Evolutionary conservation across 164 flowering plant genomes (phyloP).

Genomic region (Litsea cubeba): DNA sequence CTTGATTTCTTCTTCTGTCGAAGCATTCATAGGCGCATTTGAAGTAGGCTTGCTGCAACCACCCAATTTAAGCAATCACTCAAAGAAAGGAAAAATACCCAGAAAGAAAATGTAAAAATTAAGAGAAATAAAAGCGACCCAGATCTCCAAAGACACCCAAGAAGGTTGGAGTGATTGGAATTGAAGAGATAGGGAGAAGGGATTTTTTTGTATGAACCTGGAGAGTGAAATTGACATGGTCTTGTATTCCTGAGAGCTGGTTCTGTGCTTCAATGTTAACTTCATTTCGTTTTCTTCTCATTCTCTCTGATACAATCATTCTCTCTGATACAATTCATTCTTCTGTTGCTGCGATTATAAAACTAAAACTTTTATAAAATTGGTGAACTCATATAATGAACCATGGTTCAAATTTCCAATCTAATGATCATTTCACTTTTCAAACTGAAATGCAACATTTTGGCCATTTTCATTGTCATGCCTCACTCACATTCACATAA

Average conservation of each 20-base stretch:
- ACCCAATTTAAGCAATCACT: constrained; percentile 8
- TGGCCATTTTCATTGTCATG: too few relatives aligned
- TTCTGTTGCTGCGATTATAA: constrained; percentile 52
- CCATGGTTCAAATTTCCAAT: too few relatives aligned
- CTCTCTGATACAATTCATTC: constrained; percentile 68
- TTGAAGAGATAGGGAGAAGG: background rate
- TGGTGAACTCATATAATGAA: too few relatives aligned
- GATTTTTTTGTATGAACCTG: constrained; percentile 46
- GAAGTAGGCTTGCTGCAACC: constrained; percentile 87
- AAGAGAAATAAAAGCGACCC: background rate
- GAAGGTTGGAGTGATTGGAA: background rate
- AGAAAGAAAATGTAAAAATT: too few relatives aligned
- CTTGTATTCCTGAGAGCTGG: constrained; percentile 70
- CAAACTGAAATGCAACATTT: too few relatives aligned
- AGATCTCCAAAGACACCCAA: background rate
- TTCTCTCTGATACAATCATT: too few relatives aligned
- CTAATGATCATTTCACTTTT: too few relatives aligned
- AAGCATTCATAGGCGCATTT: constrained; percentile 94
- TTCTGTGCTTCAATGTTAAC: constrained; percentile 72
- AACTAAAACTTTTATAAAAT: too few relatives aligned
- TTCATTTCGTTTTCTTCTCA: constrained; percentile 62
- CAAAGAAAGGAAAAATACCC: too few relatives aligned
- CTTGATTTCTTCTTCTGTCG: constrained; percentile 66
- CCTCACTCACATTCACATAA: too few relatives aligned
- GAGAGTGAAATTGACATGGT: constrained; percentile 92